A percentile compares a stretch with the other conserved stretches of the same genome.
Conservation (phyloP, 1,284 basidiomycete species). For the Apiotrichum siamense region DNA sequence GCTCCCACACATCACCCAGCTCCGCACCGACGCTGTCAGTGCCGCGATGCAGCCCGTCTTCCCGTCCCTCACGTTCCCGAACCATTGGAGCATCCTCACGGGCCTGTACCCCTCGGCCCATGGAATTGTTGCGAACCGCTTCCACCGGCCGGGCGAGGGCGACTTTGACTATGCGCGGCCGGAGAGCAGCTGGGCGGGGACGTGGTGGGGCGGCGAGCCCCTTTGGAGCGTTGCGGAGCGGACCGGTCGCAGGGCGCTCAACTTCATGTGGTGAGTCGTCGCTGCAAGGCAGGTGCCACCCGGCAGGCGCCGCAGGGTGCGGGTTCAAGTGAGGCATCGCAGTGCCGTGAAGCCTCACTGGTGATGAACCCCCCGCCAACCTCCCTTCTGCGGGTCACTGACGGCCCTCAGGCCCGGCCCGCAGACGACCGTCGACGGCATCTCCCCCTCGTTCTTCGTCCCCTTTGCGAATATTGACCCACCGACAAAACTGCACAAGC, state of each 20-base stretch:
- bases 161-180: conserved; percentile 51
- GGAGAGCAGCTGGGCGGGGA: conserved; percentile 58
- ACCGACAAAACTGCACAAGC: conserved; percentile 63
- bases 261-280: conserved; percentile 73
- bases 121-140: conserved; percentile 87
- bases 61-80: conserved; percentile 87
- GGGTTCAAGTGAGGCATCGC: too few relatives aligned
- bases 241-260: conserved; percentile 68
- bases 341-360: too few relatives aligned
- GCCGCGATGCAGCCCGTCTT: conserved; percentile 82
- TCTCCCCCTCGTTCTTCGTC: conserved; percentile 64
- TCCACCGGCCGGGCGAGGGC: conserved; percentile 59
- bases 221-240: conserved; percentile 82
- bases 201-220: conserved; percentile 85
- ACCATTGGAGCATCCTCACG: conserved; percentile 83
- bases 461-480: conserved; percentile 64
- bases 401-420: conserved; percentile 70
- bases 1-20: conserved; percentile 19
- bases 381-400: not conserved
- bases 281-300: not conserved
- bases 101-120: conserved; percentile 80
- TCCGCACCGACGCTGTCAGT: conserved; percentile 55
- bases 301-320: too few relatives aligned
- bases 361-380: not conserved
- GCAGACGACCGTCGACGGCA: conserved; percentile 59